Conservation (phyloP, 2,329 filamentous ascomycete genomes). For the Sphaerulina vaccinii region DNA sequence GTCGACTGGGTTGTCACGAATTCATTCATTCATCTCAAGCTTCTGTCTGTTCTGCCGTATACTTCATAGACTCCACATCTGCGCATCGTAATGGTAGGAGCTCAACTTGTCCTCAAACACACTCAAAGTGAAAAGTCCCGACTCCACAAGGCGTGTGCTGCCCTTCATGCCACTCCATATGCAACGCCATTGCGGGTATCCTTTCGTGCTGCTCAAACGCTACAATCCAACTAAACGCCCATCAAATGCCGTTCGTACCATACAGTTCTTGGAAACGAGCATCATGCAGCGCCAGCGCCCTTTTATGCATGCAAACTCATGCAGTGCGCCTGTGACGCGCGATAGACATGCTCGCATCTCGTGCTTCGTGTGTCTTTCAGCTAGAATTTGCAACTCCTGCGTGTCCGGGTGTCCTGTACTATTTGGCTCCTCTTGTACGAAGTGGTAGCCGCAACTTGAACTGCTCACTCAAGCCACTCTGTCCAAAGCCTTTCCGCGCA, state of each 20-base stretch:
- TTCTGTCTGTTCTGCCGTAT: too few species aligned
- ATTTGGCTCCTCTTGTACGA: conserved; percentile 23
- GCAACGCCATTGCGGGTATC: conserved; percentile 1
- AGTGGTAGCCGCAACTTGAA: conserved; percentile 36
- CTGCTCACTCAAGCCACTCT: conserved; percentile 30
- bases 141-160: background rate
- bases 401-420: background rate
- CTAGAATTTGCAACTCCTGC: background rate
- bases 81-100: too few species aligned
- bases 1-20: too few species aligned
- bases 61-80: too few species aligned
- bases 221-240: background rate
- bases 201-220: background rate
- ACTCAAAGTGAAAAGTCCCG: background rate
- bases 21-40: too few species aligned
- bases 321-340: background rate
- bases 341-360: background rate
- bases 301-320: background rate
- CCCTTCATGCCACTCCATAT: background rate
- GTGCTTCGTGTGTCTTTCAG: background rate
- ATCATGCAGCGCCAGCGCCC: background rate
- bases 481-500: conserved; percentile 30
- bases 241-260: background rate
- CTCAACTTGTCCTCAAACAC: too few species aligned
- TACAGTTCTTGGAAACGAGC: background rate